These are phyloP conservation scores for Colletotrichum trifolii DNA, from an alignment of 2,329 filamentous ascomycete species.

Conservation along the genomic window DNA sequence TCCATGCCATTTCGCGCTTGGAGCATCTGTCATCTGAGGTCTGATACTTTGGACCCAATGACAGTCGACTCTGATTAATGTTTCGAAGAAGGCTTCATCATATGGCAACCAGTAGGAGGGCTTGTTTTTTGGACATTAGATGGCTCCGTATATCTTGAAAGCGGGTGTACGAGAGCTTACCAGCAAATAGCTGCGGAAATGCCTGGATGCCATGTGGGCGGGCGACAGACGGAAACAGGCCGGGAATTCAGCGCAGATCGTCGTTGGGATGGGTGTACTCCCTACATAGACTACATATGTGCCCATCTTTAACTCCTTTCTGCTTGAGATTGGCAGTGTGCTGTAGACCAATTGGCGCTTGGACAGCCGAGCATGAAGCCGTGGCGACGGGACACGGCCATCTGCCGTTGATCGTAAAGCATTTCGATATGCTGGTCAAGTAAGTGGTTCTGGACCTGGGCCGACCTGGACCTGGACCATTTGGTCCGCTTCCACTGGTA, in stretches of 20 bases:
- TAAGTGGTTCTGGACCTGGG: constrained; percentile 3
- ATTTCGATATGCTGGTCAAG: neutral
- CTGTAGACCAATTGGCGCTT: constrained; percentile 16
- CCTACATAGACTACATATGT: constrained; percentile 1
- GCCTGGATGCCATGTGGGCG: constrained; percentile 32
- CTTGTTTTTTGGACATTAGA: constrained; percentile 3
- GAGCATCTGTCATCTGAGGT: constrained; percentile 15
- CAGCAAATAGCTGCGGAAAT: constrained; percentile 3
- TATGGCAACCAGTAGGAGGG: constrained; percentile 1
- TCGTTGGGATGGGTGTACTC: constrained; percentile 26
- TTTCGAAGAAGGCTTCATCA: constrained; percentile 9
- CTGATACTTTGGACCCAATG: constrained; percentile 19
- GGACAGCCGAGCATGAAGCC: constrained; percentile 2
- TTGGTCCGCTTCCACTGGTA: constrained; percentile 10
- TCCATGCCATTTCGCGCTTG: constrained; percentile 30
- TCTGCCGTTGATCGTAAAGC: constrained; percentile 19
- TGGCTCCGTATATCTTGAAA: neutral
- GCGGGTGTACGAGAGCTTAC: too few relatives aligned
- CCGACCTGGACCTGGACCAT: constrained; percentile 15
- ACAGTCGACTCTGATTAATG: neutral
- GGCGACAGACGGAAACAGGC: constrained; percentile 17
- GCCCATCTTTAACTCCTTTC: constrained; percentile 22
- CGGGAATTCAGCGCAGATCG: constrained; percentile 27
- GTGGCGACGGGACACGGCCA: constrained; percentile 21
- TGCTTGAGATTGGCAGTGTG: constrained; percentile 4